Base-by-base conservation (phyloP, 352 stramenopile genomes). In the Globisporangium barbulae region DNA sequence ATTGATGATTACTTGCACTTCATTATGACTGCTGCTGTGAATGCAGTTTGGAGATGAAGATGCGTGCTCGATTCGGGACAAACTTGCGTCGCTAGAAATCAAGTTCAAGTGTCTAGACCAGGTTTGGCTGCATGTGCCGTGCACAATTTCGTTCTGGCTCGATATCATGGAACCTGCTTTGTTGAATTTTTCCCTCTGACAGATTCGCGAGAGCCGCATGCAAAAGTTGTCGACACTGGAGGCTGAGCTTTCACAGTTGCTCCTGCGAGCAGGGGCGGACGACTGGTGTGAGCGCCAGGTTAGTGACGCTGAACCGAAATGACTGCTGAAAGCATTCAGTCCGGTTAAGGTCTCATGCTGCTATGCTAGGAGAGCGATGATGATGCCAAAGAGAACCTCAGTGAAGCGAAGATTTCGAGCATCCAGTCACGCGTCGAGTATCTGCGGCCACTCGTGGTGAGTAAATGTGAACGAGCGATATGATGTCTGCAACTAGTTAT, bases 61-160 rank as follows among this genome's bases (percentile, higher is more conserved):
- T 3, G 30, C 50, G 9, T 57, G 59, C 13, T 44, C 67, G n/a
- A 63, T 81, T 10, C 70, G 74, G 1, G 72, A 85, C 33, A 50
- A 59, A 53, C 64, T 82, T 19, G 65, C 66, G 13, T 61, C 70
- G 15, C 52, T 85, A 33, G 70, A 80, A 54, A 67, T 78, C 45
- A 76, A 81, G 41, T 73, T 71, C 37, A 70, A 77, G 19, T 75
- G 74, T 37, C 48, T 85, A 4, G 64, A 81, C 21, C 73, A 71
- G 61, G 76, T 84, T 31, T 21, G 19, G 19, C 15, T 17, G 22
- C 30, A 19, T 22, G 21, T 5, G 39, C 12, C 35, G 17, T 1
- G 5, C 3, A 8, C 21, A 33, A 28, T 37, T 35, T 12, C 17
- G 7, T 39, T 42, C 19, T 53, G 33, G n/a, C 22, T 41, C 25